A percentile compares a stretch with the other conserved stretches of the same genome.
Evolutionary conservation across 2,329 filamentous ascomycete genomes (phyloP).

Genomic region (Ophiocordyceps camponoti-rufipedis): DNA sequence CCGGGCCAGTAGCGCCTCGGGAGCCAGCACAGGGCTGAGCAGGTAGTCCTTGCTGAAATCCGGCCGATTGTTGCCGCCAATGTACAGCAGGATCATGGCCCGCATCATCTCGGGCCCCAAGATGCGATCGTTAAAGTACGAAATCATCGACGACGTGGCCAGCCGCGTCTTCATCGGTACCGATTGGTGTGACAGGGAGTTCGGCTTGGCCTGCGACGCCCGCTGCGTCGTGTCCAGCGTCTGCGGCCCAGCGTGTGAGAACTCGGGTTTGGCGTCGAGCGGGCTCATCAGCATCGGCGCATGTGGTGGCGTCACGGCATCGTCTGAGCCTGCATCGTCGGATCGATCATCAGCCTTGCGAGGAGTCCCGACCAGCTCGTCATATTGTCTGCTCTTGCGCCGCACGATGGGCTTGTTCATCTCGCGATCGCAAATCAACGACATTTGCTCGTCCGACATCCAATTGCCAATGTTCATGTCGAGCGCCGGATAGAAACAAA

Average conservation of each 20-base stretch:
- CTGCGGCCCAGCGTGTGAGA: slow-evolving; percentile 26
- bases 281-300: slow-evolving; percentile 9
- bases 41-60: slow-evolving; percentile 87
- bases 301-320: slow-evolving; percentile 37
- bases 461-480: slow-evolving; percentile 98
- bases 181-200: slow-evolving; percentile 29
- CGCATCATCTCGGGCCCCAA: slow-evolving; percentile 97
- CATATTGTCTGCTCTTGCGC: slow-evolving; percentile 79
- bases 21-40: slow-evolving; percentile 76
- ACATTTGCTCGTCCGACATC: slow-evolving; percentile 98
- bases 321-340: not conserved
- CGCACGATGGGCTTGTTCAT: slow-evolving; percentile 63
- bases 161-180: slow-evolving; percentile 62
- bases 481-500: slow-evolving; percentile 76
- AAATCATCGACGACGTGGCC: slow-evolving; percentile 92
- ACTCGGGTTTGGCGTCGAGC: slow-evolving; percentile 23
- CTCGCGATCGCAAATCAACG: slow-evolving; percentile 69
- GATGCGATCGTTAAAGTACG: slow-evolving; percentile 91
- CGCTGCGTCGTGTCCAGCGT: slow-evolving; percentile 7
- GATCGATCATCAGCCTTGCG: slow-evolving; percentile 53
- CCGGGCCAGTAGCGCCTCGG: slow-evolving; percentile 61
- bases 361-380: slow-evolving; percentile 65
- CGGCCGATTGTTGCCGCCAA: slow-evolving; percentile 81
- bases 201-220: slow-evolving; percentile 2
- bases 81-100: slow-evolving; percentile 95